Conservation (phyloP, 495 filamentous ascomycete genomes). For the Penicillium parvum region DNA sequence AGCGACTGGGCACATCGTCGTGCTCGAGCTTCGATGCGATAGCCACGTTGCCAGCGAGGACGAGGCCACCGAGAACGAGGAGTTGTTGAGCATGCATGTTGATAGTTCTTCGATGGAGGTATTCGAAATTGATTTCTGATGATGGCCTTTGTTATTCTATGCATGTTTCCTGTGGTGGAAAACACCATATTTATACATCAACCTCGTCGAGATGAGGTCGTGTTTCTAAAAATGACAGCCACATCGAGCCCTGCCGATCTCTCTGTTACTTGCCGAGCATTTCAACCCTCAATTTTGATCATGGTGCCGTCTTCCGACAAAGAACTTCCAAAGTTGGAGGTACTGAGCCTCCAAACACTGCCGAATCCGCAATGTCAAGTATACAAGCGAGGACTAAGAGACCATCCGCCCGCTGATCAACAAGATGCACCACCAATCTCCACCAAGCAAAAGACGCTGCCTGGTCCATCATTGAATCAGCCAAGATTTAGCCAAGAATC, state of each 20-base stretch:
- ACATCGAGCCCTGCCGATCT: constrained; percentile 7
- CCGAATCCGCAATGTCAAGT: constrained; percentile 2
- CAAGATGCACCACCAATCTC: constrained; percentile 11
- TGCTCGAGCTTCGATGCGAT: constrained; percentile 28
- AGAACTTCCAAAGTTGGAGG: background rate
- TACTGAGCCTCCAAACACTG: constrained; percentile 7
- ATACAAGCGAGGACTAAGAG: constrained; percentile 5
- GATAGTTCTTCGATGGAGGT: constrained; percentile 1
- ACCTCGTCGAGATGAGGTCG: background rate
- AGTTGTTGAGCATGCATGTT: constrained; percentile 28
- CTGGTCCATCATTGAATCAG: constrained; percentile 7
- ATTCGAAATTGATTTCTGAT: background rate
- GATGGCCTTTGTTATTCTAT: background rate
- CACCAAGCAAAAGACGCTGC: constrained; percentile 18
- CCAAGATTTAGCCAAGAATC: constrained; percentile 13
- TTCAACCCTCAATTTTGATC: background rate
- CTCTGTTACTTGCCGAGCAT: background rate
- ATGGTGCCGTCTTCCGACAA: background rate
- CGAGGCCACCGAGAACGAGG: constrained; percentile 24
- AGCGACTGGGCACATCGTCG: constrained; percentile 31
- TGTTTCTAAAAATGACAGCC: constrained; percentile 17
- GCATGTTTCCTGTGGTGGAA: background rate
- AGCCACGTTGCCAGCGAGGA: constrained; percentile 25
- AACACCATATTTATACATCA: constrained; percentile 11
- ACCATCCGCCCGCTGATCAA: constrained; percentile 3